Evolutionary conservation across 108 stramenopile species (phyloP), one percentile per base, ranked within the genome.

Genomic region (Conticribra guillardii): DNA sequence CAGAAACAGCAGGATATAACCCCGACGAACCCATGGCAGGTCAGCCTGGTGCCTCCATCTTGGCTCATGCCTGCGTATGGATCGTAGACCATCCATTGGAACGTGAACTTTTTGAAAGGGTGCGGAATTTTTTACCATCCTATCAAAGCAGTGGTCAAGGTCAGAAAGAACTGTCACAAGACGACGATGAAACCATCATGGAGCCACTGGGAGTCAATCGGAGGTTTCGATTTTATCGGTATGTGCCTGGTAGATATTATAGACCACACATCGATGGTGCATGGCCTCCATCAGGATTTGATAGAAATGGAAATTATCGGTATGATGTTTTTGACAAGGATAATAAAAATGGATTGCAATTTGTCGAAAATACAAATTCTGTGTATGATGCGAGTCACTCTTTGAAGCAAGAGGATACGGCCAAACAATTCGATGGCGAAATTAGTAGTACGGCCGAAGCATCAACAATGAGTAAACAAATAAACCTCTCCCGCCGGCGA

Each of bases 181-280:
- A 53, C 14, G 19, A 53, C 2, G 52, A 26, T 24, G 49, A 30
- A 11, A 8, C 49, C 37, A 5, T 41, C 37, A 9, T 68, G 4
- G 14, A 63, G 23, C 61, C 73, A 23, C 49, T 54, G 56, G 85
- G 85, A 14, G 54, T 89, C 19, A 89, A 89, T 66, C 64, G 69
- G 18, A 62, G 85, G 14, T 89, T 85, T 82, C 56, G 88, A 23
- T 76, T 85, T 28, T 89, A 82, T 69, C 74, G 82, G 24, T 89
- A 89, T 54, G 73, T 67, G 3, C 66, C 79, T 29, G 76, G 61
- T 4, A 64, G 73, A 32, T 73, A 83, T 32, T 89, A 87, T 65
- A 73, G 88, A 50, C 86, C 85, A 17, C 88, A 89, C 59, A 79
- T 87, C 11, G 89, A 89, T 76, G 89, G 89, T 28, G 74, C 82